These are phyloP conservation scores for Rhodotorula taiwanensis DNA, from an alignment of 768 basidiomycete species.

Conservation along the genomic window DNA sequence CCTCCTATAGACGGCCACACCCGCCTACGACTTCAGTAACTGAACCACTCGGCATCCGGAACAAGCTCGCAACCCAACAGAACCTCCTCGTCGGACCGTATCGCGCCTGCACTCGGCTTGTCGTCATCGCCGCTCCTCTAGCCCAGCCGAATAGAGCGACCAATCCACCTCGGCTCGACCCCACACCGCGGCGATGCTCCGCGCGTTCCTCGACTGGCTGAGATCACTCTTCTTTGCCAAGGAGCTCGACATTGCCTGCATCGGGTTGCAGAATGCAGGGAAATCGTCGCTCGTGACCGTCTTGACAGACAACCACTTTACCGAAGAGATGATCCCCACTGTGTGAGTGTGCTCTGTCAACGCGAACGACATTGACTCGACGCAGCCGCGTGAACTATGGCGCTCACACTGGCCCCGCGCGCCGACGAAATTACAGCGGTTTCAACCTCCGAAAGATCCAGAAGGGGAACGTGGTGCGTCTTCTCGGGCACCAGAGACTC, in stretches of 20 bases:
- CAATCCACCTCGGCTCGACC: too few species aligned
- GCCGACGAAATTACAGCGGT: slow-evolving; percentile 12
- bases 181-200: slow-evolving; percentile 3
- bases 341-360: slow-evolving; percentile 11
- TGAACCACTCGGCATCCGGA: too few species aligned
- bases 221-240: slow-evolving; percentile 26
- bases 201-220: slow-evolving; percentile 29
- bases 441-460: slow-evolving; percentile 33
- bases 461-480: slow-evolving; percentile 26
- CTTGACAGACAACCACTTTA: slow-evolving; percentile 28
- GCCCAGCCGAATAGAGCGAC: too few species aligned
- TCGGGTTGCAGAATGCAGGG: slow-evolving; percentile 33
- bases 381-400: too few species aligned
- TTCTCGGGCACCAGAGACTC: too few species aligned
- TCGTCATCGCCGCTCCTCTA: not conserved
- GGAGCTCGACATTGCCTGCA: slow-evolving; percentile 24
- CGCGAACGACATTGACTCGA: too few species aligned
- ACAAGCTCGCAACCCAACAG: too few species aligned
- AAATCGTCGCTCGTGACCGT: slow-evolving; percentile 35
- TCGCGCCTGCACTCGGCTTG: not conserved
- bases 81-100: too few species aligned
- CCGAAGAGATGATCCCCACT: slow-evolving; percentile 33
- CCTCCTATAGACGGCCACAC: too few species aligned
- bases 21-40: too few species aligned
- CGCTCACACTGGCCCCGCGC: too few species aligned